Evolutionary conservation across 176 grass and related monocot species (phyloP), one percentile per base, ranked within the genome.

Genomic region (Eleusine indica): DNA sequence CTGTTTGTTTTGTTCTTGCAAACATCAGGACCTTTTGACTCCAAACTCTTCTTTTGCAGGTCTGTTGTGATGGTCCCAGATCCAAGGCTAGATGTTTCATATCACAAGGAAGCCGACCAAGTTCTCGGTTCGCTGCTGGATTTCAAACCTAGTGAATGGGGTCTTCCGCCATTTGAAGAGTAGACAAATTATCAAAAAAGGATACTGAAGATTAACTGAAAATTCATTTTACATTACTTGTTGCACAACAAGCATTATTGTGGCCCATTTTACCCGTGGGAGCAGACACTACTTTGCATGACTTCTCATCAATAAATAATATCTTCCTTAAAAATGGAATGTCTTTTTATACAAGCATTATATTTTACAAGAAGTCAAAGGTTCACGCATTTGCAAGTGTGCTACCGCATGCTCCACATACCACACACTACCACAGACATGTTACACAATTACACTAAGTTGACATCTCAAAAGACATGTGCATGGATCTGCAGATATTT

Each of bases 81-180:
- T 90, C 79, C 86, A 3, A 84, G 80, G 79, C 77, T 98, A 44
- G 91, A 95, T 87, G 67, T 81, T 85, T 95, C 96, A 4, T 88
- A 95, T 90, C 96, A 92, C 43, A 95, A 92, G 75, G 87, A 84
- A 87, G 89, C 96, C 10, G 89, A 98, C 70, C 96, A 96, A 90
- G 91, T 95, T 84, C 91, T 98, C 13, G 41, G 81, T 76, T 92
- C 96, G 29, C 81, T 95, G 4, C 51, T 92, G 67, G 91, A 98
- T 76, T 98, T 98, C 51, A 76, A 89, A 6, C 96, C 91, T 40
- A 70, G 37, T 0, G 91, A 95, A 48, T 94, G 96, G 93, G 91
- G 93, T 18, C 83, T 98, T 70, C 93, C 89, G 7, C 87, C 91
- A 30, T 98, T 95, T 75, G 65, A 85, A 75, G 87, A 92, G 76